phyloP scores from a whole-genome alignment of 257 asterid species.

The Nicotiana knightiana region DNA sequence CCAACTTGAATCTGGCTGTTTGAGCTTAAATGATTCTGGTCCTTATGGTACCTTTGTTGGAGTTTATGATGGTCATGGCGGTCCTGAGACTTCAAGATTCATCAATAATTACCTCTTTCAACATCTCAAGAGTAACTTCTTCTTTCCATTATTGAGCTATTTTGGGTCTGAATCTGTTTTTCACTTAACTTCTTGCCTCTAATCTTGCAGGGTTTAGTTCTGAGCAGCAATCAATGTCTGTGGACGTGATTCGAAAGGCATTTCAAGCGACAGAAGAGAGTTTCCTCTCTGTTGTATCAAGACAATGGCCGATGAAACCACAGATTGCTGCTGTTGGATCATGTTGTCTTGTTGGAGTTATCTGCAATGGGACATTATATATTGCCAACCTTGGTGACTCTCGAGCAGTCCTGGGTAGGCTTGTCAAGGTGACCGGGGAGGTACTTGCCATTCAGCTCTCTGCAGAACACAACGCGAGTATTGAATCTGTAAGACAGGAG shows the following conservation, averaged over 20 bases:
- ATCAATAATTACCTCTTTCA: slow-evolving; percentile 50
- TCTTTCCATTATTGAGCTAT: not conserved
- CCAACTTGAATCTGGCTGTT: slow-evolving; percentile 58
- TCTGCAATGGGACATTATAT: slow-evolving; percentile 48
- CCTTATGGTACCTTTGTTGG: slow-evolving; percentile 64
- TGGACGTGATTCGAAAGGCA: slow-evolving; percentile 29
- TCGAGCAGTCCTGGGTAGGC: slow-evolving; percentile 59
- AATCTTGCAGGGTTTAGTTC: slow-evolving; percentile 38
- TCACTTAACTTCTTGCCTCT: not conserved
- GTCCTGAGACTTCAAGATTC: slow-evolving; percentile 60
- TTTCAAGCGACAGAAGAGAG: too few species aligned
- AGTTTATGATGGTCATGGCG: slow-evolving; percentile 70
- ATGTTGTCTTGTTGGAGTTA: too few species aligned
- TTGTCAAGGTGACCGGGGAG: slow-evolving; percentile 58
- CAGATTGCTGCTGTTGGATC: slow-evolving; percentile 36
- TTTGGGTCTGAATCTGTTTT: not conserved
- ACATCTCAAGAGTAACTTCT: slow-evolving; percentile 57
- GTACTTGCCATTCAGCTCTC: slow-evolving; percentile 53
- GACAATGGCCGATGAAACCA: slow-evolving; percentile 49
- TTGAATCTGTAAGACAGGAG: slow-evolving; percentile 59
- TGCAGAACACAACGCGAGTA: slow-evolving; percentile 54
- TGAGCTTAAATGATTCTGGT: slow-evolving; percentile 48
- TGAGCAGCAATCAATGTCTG: slow-evolving; percentile 48
- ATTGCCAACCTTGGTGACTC: slow-evolving; percentile 64
- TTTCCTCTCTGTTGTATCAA: slow-evolving; percentile 44